Evolutionary conservation across 2,329 filamentous ascomycete genomes (phyloP), one percentile per base, ranked within the genome.

Genomic region (Berkeleyomyces basicola): DNA sequence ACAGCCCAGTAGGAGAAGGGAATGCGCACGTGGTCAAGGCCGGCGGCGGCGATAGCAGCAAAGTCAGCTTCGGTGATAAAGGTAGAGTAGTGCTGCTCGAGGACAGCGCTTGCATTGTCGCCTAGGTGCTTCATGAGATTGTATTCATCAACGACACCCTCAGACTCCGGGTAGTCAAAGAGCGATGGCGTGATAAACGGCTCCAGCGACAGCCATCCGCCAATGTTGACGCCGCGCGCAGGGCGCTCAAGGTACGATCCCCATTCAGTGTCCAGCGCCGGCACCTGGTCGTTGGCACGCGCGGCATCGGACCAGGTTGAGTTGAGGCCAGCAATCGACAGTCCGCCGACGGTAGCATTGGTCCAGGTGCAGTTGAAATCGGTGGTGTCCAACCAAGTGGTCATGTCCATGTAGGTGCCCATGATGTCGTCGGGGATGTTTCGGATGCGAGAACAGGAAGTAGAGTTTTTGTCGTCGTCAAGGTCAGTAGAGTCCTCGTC

Each of bases 331-430:
- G 89, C 88, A 61, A 89, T 71, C 3, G 83, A 79, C 33, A 90
- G 77, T 0, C 81, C 84, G 16, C 86, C 86, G 2, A 89, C 80
- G 0, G 80, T 84, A 49, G 79, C 79, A 62, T 79, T 78, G 0
- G 86, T 90, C 69, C 85, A 89, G 1, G 86, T 89, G 66, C 87
- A 79, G 68, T 89, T 90, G 74, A 89, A 88, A 68, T 85, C 84
- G 1, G 74, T 75, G 0, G 85, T 88, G 67, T 88, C 84, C 67
- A 84, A 84, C 86, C 86, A 90, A 2, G 82, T 81, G 68, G 84
- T 88, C 0, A 86, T 86, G 70, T 90, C 86, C 7, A 87, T 73
- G 62, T 81, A 77, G 5, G 82, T 85, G 7, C 84, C 84, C 70
- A 82, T 79, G 36, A 83, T 83, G 58, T 75, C 75, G 42, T 74